Base-by-base conservation (phyloP, 495 filamentous ascomycete genomes). In the Aspergillus nidulans region DNA sequence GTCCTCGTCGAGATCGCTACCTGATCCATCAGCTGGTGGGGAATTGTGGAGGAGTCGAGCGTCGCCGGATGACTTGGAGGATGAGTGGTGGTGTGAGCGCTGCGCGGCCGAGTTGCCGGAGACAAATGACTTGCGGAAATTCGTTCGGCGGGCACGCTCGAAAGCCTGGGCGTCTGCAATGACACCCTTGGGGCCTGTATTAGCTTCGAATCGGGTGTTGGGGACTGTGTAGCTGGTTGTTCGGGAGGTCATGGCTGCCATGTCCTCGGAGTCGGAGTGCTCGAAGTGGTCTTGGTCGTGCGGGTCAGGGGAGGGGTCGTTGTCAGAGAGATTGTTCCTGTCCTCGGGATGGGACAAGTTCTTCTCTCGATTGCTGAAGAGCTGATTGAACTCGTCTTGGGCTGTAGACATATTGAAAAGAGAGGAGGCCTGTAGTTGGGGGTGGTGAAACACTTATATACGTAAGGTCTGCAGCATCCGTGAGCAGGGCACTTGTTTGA, bases 121-220 rank as follows among this genome's bases (percentile, higher is more conserved):
- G 19, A 49, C 45, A 24, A 81, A 64, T 16, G 78, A 80, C 41
- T 66, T 63, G 26, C 78, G 77, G 66, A 80, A 78, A 45, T 81
- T 87, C 58, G 73, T 77, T 60, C 85, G 87, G 48, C 84, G 84
- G 10, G 92, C 90, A 49, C 85, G 82, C 70, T 97, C 91, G 65
- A 92, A 97, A 49, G 89, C 85, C 57, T 89, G 83, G 21, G 94
- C 94, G 65, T 98, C 94, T 59, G 95, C 91, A 57, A 98, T 97
- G 69, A 98, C 94, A 60, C 94, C 94, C 75, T 97, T 97, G 52
- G 96, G 95, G 23, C 94, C 94, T n/a, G 95, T 95, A 62, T 94
- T 89, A 57, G 82, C 82, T 62, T 94, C 84, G 72, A 86, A 92
- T 49, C 81, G 81, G 15, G 78, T 85, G 64, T 86, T 75, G 45